phyloP scores from a whole-genome alignment of 441 rosid genomes.

The Brassica hybrid region DNA sequence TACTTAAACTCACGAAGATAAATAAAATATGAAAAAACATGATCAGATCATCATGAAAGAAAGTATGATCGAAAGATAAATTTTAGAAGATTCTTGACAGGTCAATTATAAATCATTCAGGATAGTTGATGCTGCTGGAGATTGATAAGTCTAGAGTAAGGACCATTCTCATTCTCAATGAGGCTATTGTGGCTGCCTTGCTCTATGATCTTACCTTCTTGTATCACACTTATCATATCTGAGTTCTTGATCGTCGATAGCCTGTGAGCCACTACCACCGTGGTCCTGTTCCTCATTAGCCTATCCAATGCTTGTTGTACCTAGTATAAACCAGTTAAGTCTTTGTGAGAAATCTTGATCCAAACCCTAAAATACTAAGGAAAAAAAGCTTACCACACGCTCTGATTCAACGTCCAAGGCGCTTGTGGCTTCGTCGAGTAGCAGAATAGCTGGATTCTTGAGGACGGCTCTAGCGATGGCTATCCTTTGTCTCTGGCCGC shows the following conservation, averaged over 20 bases:
- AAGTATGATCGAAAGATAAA: not conserved
- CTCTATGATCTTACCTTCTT: constrained; percentile 76
- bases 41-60: not conserved
- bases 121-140: constrained; percentile 73
- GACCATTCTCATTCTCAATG: constrained; percentile 65
- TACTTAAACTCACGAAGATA: not conserved
- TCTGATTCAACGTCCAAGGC: constrained; percentile 88
- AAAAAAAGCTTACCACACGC: constrained; percentile 48
- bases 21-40: not conserved
- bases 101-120: not conserved
- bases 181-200: constrained; percentile 81
- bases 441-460: constrained; percentile 81
- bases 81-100: not conserved
- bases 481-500: constrained; percentile 89
- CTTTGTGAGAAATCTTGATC: not conserved
- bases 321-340: constrained; percentile 14
- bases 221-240: constrained; percentile 77
- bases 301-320: constrained; percentile 84
- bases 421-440: constrained; percentile 91
- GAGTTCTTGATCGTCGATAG: constrained; percentile 83
- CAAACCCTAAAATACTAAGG: not conserved
- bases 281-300: constrained; percentile 75
- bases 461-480: constrained; percentile 90
- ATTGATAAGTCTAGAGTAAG: constrained; percentile 75
- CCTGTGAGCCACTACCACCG: constrained; percentile 86